Base-by-base conservation (phyloP, 345 rosid genomes). In the Dipteronia sinensis region DNA sequence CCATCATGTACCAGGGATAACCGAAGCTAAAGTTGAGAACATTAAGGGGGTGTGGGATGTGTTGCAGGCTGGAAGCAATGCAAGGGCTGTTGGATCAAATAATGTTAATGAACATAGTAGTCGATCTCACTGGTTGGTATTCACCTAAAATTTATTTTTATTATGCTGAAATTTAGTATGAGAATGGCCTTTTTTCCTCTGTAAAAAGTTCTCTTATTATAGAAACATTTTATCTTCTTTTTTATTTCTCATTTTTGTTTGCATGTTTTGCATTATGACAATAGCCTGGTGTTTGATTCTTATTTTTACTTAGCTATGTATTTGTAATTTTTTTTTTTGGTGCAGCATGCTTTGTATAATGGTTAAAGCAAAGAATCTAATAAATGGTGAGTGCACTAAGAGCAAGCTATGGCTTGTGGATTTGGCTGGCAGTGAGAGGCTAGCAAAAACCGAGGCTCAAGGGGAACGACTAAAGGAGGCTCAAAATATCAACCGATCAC, bases 11-110 rank as follows among this genome's bases (percentile, higher is more conserved):
- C 83, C 90, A 0, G 90, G 90, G 69, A 76, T 83, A 40, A 78
- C 80, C 25, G 90, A 87, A 75, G 86, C 87, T 20, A 83, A 77
- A 76, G 88, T 85, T 61, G 87, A 82, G 11, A 83, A 77, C 67
- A 63, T 72, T 38, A 82, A 59, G 59, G 88, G 82, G 67, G 90
- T 72, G 20, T 87, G 90, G 90, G 66, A 82, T 63, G 86, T 85
- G 1, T 66, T 87, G 78, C 87, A 83, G 79, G 83, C 65, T 71
- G 88, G 87, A 68, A 87, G 84, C 81, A 85, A 74, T 76, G 84
- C 90, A 58, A 84, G 90, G 78, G 85, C 86, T 72, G 83, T 85
- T 70, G 90, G 88, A 58, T 87, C 90, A 77, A 87, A 87, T 69
- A 85, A 87, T 73, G 80, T 85, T 23, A 87, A 87, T 71, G 88